phyloP scores from a whole-genome alignment of 148 eudicot species.

The Cornus kousa region DNA sequence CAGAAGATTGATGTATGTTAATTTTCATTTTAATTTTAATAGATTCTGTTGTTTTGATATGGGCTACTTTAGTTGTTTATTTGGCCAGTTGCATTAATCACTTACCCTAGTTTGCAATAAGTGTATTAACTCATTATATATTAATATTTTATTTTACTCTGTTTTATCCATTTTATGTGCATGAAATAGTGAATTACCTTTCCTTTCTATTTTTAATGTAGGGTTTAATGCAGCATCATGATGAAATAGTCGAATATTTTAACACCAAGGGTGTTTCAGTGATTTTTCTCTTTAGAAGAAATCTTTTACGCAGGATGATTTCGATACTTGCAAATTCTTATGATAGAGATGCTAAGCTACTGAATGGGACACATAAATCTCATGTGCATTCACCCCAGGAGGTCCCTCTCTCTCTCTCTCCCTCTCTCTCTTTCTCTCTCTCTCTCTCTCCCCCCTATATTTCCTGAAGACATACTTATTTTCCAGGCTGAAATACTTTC shows the following conservation, averaged over 20 bases:
- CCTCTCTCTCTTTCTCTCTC: background rate
- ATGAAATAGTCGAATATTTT: constrained; percentile 70
- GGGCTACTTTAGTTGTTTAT: background rate
- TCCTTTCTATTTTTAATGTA: constrained; percentile 23
- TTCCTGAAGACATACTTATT: constrained; percentile 14
- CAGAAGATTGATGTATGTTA: no score
- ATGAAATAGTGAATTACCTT: background rate
- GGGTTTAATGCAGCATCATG: constrained; percentile 83
- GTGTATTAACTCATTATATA: background rate
- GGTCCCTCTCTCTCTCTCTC: no score
- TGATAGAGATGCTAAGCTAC: constrained; percentile 64
- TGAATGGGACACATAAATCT: constrained; percentile 87
- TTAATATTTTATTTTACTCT: background rate
- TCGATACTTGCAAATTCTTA: constrained; percentile 79
- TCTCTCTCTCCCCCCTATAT: background rate
- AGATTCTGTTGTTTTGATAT: no score
- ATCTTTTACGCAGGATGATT: constrained; percentile 76
- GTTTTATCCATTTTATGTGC: background rate
- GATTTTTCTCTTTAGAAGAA: constrained; percentile 87
- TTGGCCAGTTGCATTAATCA: background rate
- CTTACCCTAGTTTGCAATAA: background rate
- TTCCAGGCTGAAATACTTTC: constrained; percentile 68
- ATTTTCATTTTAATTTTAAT: no score
- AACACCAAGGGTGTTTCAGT: constrained; percentile 66
- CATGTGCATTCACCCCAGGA: constrained; percentile 79